Percentiles rank a stretch among this genome's conserved stretches.
phyloP scores from a whole-genome alignment of 768 basidiomycete species.

The Boletus subcaerulescens region DNA sequence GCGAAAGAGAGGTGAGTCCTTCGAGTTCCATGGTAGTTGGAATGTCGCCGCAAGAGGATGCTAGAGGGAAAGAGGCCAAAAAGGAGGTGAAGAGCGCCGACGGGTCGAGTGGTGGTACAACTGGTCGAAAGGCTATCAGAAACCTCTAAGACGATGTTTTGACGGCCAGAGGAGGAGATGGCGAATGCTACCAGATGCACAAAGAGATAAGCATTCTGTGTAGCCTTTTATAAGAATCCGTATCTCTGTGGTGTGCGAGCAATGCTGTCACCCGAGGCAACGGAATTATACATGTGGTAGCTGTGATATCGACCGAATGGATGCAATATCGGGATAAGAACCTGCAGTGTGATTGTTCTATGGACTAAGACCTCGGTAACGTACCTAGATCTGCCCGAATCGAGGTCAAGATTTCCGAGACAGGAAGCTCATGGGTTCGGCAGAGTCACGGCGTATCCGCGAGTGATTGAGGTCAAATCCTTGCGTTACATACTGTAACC shows the following conservation, averaged over 20 bases:
- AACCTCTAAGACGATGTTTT: neutral
- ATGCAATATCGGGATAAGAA: no score
- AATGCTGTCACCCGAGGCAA: neutral
- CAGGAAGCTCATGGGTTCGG: no score
- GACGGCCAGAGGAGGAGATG: no score
- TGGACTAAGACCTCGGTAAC: neutral
- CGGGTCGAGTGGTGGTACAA: neutral
- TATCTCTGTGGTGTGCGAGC: no score
- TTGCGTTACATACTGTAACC: no score
- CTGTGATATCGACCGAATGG: no score
- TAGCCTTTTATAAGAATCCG: neutral
- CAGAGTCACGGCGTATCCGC: no score
- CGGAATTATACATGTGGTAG: neutral
- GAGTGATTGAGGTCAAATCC: no score
- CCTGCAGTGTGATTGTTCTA: neutral
- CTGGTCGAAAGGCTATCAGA: neutral
- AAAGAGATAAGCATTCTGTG: neutral
- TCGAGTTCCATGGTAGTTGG: slow-evolving; percentile 5
- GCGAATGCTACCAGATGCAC: neutral
- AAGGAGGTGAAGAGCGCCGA: neutral
- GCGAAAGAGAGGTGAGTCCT: neutral
- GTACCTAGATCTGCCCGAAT: neutral
- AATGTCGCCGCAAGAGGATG: neutral
- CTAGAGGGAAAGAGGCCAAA: no score
- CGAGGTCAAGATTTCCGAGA: neutral